These are phyloP conservation scores for Primulina huaijiensis DNA, from an alignment of 257 asterid species.

Conservation along the genomic window DNA sequence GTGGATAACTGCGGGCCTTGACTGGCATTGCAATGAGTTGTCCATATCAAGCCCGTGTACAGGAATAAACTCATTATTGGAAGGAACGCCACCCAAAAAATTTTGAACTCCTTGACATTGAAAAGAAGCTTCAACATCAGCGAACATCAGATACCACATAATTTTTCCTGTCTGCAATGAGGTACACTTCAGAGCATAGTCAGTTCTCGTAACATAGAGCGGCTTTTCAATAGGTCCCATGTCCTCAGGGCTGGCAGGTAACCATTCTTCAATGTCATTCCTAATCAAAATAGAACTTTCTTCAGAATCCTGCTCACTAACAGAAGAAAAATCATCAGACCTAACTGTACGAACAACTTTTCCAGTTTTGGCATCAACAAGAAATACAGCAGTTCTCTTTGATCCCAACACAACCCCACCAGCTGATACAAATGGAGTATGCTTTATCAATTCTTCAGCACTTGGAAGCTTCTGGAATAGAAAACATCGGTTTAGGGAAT, in stretches of 20 bases:
- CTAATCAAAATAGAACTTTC: constrained; percentile 48
- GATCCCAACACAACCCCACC: constrained; percentile 79
- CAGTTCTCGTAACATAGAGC: constrained; percentile 78
- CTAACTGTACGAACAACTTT: constrained; percentile 51
- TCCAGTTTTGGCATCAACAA: constrained; percentile 72
- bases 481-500: constrained; percentile 11
- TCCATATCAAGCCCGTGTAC: constrained; percentile 30
- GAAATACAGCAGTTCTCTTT: constrained; percentile 67
- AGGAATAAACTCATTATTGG: constrained; percentile 26
- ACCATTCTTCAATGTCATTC: constrained; percentile 47
- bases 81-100: constrained; percentile 36
- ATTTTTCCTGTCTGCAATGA: constrained; percentile 64
- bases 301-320: constrained; percentile 32
- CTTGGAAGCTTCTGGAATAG: constrained; percentile 53
- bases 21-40: constrained; percentile 44
- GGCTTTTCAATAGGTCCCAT: constrained; percentile 40
- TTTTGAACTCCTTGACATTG: constrained; percentile 54
- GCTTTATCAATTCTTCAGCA: constrained; percentile 66
- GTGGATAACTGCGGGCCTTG: constrained; percentile 54
- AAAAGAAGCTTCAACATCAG: constrained; percentile 72
- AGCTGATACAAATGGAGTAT: constrained; percentile 61
- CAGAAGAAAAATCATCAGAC: constrained; percentile 52
- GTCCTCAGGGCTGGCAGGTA: constrained; percentile 35
- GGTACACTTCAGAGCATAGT: constrained; percentile 62
- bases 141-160: constrained; percentile 74